phyloP scores from a whole-genome alignment of 1,284 basidiomycete genomes.

The Calocybe gambosa region DNA sequence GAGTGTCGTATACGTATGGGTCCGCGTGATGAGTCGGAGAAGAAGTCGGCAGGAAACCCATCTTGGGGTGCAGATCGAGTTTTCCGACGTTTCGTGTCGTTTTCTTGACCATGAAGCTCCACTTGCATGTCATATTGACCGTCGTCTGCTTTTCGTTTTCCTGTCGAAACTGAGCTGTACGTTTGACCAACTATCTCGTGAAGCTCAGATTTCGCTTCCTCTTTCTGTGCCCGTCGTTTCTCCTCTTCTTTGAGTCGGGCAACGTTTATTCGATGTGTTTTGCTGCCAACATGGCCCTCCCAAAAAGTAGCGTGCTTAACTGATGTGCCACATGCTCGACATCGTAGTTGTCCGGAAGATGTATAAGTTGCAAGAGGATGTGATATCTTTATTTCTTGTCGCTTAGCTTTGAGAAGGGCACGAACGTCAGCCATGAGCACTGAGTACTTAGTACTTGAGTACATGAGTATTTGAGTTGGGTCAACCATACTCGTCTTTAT shows the following conservation, averaged over 20 bases:
- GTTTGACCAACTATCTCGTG: conserved; percentile 10
- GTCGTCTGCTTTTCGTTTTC: conserved; percentile 42
- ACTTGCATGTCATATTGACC: conserved; percentile 11
- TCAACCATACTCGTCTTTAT: too few relatives aligned
- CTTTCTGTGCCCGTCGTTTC: conserved; percentile 28
- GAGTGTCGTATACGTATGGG: conserved; percentile 37
- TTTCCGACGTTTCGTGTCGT: conserved; percentile 35
- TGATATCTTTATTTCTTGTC: conserved; percentile 61
- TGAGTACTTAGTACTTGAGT: too few relatives aligned
- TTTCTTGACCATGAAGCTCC: conserved; percentile 10
- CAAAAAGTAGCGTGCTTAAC: conserved; percentile 76
- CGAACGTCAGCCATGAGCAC: conserved; percentile 67
- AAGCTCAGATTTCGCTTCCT: conserved; percentile 10
- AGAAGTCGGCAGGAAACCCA: conserved; percentile 65
- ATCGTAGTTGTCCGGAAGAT: conserved; percentile 58
- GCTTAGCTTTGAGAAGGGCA: conserved; percentile 68
- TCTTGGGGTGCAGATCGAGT: conserved; percentile 21
- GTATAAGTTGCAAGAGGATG: conserved; percentile 72
- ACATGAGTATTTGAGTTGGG: too few relatives aligned
- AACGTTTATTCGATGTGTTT: conserved; percentile 62
- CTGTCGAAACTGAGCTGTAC: conserved; percentile 14
- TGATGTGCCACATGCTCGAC: conserved; percentile 52
- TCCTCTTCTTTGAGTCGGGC: conserved; percentile 48
- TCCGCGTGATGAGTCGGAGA: conserved; percentile 64
- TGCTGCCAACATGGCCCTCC: conserved; percentile 81